Evolutionary conservation across 345 rosid genomes (phyloP).

Genomic region (Clausena lansium): DNA sequence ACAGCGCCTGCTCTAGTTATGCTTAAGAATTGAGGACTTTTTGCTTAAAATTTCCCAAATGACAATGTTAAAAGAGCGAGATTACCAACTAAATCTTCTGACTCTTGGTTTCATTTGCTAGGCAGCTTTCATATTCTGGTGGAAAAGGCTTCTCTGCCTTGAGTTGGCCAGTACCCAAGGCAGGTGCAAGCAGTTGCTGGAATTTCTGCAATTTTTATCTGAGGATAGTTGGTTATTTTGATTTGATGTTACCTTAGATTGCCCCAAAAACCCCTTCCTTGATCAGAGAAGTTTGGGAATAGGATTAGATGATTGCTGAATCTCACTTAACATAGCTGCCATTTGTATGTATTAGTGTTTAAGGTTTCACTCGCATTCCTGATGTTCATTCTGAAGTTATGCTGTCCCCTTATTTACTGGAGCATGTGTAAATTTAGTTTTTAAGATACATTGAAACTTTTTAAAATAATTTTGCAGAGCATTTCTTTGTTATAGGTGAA

Average conservation of each 20-base stretch:
- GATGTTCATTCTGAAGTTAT: background rate
- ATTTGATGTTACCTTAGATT: background rate
- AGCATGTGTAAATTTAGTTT: background rate
- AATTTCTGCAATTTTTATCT: background rate
- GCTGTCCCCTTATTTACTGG: background rate
- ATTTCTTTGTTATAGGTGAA: background rate
- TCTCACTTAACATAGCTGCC: background rate
- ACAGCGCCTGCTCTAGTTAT: slow-evolving; percentile 55
- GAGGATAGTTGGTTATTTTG: background rate
- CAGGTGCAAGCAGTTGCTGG: background rate
- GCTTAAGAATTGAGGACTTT: background rate
- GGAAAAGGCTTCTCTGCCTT: background rate
- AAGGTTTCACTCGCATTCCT: background rate
- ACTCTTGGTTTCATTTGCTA: background rate
- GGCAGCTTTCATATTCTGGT: background rate
- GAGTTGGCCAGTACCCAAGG: background rate
- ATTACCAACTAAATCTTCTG: background rate
- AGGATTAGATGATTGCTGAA: background rate
- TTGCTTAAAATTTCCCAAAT: background rate
- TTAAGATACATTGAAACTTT: background rate
- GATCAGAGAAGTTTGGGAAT: background rate
- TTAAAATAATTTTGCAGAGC: background rate
- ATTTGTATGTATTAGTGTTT: background rate
- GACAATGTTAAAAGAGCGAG: background rate
- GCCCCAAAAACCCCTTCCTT: too few relatives aligned